These are phyloP conservation scores for Penicillium sp. DNA, from an alignment of 2,329 filamentous ascomycete genomes.

Conservation along the genomic window DNA sequence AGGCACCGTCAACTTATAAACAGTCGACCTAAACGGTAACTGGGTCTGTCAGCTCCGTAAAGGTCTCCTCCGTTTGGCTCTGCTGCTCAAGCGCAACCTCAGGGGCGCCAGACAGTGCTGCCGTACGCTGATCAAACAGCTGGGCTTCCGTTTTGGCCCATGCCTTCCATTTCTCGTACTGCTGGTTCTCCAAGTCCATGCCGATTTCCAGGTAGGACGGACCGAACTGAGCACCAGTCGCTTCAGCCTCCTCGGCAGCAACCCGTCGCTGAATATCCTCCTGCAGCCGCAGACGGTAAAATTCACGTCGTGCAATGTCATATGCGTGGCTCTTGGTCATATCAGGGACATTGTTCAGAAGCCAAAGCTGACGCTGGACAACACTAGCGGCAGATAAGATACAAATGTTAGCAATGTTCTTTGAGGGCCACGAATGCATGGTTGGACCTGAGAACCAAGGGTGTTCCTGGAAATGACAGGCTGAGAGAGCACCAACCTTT, in stretches of 20 bases:
- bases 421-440: background rate
- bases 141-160: conserved; percentile 61
- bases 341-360: conserved; percentile 60
- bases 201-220: conserved; percentile 67
- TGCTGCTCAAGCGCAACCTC: conserved; percentile 33
- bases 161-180: conserved; percentile 76
- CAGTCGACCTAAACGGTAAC: background rate
- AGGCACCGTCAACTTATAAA: too few species aligned
- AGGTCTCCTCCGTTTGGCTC: conserved; percentile 22
- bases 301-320: conserved; percentile 79
- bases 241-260: conserved; percentile 77
- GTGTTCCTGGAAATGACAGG: background rate
- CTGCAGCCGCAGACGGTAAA: conserved; percentile 75
- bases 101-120: conserved; percentile 37
- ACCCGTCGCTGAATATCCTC: conserved; percentile 79
- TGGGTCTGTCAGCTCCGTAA: conserved; percentile 3
- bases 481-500: conserved; percentile 55
- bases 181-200: conserved; percentile 72
- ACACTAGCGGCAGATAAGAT: conserved; percentile 54
- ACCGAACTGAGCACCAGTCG: conserved; percentile 84
- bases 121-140: conserved; percentile 43
- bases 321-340: conserved; percentile 67
- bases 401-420: background rate
- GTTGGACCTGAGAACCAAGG: background rate
- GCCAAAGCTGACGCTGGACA: conserved; percentile 81